Evolutionary conservation across 441 rosid species (phyloP).

Genomic region (Populus hybrid): DNA sequence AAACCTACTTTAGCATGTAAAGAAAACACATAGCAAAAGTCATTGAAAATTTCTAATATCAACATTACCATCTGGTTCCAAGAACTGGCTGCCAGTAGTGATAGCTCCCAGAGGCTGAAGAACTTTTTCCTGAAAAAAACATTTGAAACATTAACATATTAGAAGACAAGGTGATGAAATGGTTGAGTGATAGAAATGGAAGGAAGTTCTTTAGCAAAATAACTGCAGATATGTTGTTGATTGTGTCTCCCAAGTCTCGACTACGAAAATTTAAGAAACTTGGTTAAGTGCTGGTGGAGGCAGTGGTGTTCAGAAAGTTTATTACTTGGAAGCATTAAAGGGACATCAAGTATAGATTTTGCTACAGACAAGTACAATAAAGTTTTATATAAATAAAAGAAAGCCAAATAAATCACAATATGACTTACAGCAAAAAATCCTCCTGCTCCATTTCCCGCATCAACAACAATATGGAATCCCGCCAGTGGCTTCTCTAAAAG

Average conservation of each 20-base stretch:
- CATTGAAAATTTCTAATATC: constrained; percentile 9
- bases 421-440: constrained; percentile 94
- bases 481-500: constrained; percentile 86
- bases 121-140: constrained; percentile 70
- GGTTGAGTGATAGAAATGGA: not conserved
- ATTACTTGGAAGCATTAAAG: not conserved
- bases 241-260: not conserved
- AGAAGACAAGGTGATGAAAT: not conserved
- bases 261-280: not conserved
- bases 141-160: not conserved
- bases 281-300: not conserved
- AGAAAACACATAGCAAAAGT: not conserved
- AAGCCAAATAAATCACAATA: constrained; percentile 1
- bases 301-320: not conserved
- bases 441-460: constrained; percentile 99
- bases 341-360: not conserved
- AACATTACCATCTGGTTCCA: constrained; percentile 90
- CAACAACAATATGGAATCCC: constrained; percentile 95
- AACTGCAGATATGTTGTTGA: not conserved
- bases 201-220: not conserved
- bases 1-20: constrained; percentile 1
- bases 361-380: not conserved
- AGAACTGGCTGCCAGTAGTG: constrained; percentile 91
- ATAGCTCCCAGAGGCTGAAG: constrained; percentile 95
- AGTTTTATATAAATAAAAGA: not conserved